Evolutionary conservation across 108 stramenopile species (phyloP), one percentile per base, ranked within the genome.

Genomic region (Nitzschia inconspicua): DNA sequence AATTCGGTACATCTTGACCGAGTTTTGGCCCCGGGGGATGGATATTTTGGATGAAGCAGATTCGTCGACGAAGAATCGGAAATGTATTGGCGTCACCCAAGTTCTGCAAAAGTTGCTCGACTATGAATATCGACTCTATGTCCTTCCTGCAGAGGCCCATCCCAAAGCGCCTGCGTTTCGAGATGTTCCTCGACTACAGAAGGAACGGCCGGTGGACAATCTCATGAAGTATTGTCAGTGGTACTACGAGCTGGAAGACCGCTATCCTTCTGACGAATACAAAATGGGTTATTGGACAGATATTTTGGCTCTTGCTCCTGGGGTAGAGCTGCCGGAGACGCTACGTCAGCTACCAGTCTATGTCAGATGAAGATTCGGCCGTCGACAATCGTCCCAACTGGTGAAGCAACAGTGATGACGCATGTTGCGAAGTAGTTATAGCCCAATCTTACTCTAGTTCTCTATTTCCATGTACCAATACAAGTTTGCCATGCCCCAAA

Each of bases 221-320:
- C 28, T 70, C 22, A 13, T 18, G 4, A 22, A 40, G 2, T 22
- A 54, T 46, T 70, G 68, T 36, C 27, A 25, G 23, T 70, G 53
- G 60, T 62, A 62, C 42, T 70, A 54, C 36, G 27, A 70, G 1
- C 2, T 61, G 39, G 68, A 70, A 26, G n/a, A 44, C 2, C 23
- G 23, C 35, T 52, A 54, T 46, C 42, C 59, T 36, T 34, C 41
- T 6, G 18, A 8, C 13, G 51, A 58, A 25, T 70, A 62, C 30
- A 61, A 70, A 25, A 70, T 70, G 68, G 68, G 68, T 3, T 70
- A 62, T 25, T 70, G 68, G 68, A 40, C 47, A 5, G 68, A 70
- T 27, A 46, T 70, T 32, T 47, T 70, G 29, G 68, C 68, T 11
- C 43, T 70, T 7, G 57, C 66, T 9, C 66, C 66, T 7, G 9